Conservation (phyloP, 805 yeast species). For the Myxozyma vanderwaltii region DNA sequence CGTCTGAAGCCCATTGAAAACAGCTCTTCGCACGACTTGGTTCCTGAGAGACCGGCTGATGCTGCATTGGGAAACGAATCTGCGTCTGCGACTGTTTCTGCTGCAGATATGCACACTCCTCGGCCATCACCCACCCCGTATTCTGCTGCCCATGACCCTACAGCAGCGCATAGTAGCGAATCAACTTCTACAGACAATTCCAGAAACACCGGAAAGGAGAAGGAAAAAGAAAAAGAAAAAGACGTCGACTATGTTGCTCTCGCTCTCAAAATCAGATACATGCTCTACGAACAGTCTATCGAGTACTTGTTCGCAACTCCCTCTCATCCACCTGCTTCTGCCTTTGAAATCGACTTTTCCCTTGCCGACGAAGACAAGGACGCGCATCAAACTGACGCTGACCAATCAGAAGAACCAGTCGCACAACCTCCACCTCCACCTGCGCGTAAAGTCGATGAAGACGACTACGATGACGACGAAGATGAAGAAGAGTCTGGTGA, state of each 20-base stretch:
- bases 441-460: conserved; percentile 26
- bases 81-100: background rate
- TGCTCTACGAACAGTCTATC: conserved; percentile 45
- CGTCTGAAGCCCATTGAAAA: background rate
- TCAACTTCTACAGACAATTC: background rate
- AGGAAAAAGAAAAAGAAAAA: background rate
- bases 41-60: background rate
- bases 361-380: conserved; percentile 36
- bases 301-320: conserved; percentile 38
- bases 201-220: too few species aligned
- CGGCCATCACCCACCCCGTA: conserved; percentile 10
- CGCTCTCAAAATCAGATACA: conserved; percentile 46
- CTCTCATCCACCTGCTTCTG: conserved; percentile 10
- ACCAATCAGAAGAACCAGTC: background rate
- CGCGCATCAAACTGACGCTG: background rate
- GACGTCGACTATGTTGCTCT: conserved; percentile 41
- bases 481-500: conserved; percentile 38
- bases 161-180: background rate
- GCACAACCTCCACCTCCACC: conserved; percentile 15
- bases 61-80: background rate
- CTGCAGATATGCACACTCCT: conserved; percentile 8
- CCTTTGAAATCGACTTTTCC: conserved; percentile 35
- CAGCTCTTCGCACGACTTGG: background rate
- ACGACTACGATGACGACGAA: conserved; percentile 45
- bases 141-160: background rate